Evolutionary conservation across 129 eudicot species (phyloP), one percentile per base, ranked within the genome.

Genomic region (Heracleum sosnowskyi): DNA sequence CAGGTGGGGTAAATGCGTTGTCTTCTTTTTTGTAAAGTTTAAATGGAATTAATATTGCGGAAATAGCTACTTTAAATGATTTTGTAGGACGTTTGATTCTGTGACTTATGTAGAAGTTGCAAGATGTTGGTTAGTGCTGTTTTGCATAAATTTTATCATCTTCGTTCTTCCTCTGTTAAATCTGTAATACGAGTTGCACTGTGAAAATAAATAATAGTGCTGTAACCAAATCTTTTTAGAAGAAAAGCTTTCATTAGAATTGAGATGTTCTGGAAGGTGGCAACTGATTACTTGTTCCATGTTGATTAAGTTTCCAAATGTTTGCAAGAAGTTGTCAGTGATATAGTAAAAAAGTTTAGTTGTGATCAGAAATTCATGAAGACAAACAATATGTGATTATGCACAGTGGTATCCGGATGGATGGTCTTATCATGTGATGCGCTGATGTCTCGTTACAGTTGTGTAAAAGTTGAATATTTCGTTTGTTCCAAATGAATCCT

Each of bases 141-240:
- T 66, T 29, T 31, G 40, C 24, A 66, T 66, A 0, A 66, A 5
- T n/a, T 31, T 66, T 31, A 16, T 3, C 12, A 6, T 66, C 72
- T 4, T 64, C 18, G 12, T 64, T 29, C 2, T 31, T 66, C 1
- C 3, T 31, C 40, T 66, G 72, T 64, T 64, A 28, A 31, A 66
- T 29, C 11, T 66, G 72, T 64, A 64, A 66, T 66, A 66, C 24
- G 0, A 66, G 22, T 31, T 66, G 72, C 24, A 15, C 40, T 66
- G 72, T 12, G 39, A 33, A 33, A 66, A 31, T 66, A 66, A 66
- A 66, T 66, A 66, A 66, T 28, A 66, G 72, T 66, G 72, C 39
- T 26, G 4, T 60, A 8, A 60, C 16, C 31, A 60, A 60, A 24
- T 31, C 71, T 29, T 7, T 28, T 28, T 28, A 29, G 70, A 64